A percentile compares a stretch with the other conserved stretches of the same genome.
phyloP scores from a whole-genome alignment of 2,329 filamentous ascomycete genomes.

The Pseudopithomyces maydicus region DNA sequence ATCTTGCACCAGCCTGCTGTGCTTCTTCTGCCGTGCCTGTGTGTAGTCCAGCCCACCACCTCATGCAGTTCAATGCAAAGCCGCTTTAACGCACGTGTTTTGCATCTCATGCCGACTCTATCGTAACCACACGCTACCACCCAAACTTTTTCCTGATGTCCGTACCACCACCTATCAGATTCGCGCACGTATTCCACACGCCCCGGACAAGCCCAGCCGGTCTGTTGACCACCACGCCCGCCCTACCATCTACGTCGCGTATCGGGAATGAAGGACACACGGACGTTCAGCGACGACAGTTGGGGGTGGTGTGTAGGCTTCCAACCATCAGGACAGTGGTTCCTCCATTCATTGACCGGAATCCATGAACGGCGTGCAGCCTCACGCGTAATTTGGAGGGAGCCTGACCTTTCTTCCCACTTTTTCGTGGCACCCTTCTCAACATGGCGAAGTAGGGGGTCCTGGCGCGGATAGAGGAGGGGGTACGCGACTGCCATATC shows the following conservation, averaged over 20 bases:
- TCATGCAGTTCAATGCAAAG: constrained; percentile 4
- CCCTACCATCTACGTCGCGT: constrained; percentile 41
- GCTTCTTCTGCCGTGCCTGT: neutral
- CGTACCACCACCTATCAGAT: constrained; percentile 53
- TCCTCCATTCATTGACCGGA: constrained; percentile 56
- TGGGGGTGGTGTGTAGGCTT: constrained; percentile 60
- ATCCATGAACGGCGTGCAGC: constrained; percentile 61
- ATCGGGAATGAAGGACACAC: constrained; percentile 55
- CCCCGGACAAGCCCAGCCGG: constrained; percentile 66
- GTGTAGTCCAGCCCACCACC: neutral
- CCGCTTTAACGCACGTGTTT: constrained; percentile 6
- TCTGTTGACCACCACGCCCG: constrained; percentile 64
- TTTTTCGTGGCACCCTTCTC: constrained; percentile 9
- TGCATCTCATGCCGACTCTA: neutral
- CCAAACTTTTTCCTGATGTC: constrained; percentile 69
- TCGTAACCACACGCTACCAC: constrained; percentile 52
- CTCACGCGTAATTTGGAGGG: constrained; percentile 65
- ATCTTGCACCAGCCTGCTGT: neutral
- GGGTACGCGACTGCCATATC: constrained; percentile 70
- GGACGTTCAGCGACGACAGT: constrained; percentile 61
- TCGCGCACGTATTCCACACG: constrained; percentile 64
- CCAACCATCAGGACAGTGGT: constrained; percentile 55
- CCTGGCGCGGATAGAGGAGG: constrained; percentile 59
- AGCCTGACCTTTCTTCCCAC: constrained; percentile 51
- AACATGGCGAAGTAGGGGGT: constrained; percentile 23